Conservation (phyloP, 495 filamentous ascomycete species). For the Trichoderma parareesei region DNA sequence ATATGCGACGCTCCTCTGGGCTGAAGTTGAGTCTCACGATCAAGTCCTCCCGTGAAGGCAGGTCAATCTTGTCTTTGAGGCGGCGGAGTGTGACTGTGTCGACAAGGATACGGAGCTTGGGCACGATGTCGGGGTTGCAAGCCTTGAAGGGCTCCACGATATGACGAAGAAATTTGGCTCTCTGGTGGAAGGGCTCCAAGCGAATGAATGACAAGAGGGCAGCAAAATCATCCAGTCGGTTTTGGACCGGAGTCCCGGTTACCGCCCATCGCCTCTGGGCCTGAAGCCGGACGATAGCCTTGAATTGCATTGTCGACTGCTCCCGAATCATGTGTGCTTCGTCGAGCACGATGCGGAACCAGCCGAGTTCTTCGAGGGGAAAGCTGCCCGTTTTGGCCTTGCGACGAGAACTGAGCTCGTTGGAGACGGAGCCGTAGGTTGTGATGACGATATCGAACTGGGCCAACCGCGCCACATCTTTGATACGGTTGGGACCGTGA, state of each 20-base stretch:
- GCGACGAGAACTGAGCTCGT: slow-evolving; percentile 57
- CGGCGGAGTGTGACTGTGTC: slow-evolving; percentile 89
- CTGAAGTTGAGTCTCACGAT: slow-evolving; percentile 55
- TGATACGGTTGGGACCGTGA: slow-evolving; percentile 68
- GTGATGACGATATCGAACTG: slow-evolving; percentile 80
- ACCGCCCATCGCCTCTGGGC: slow-evolving; percentile 89
- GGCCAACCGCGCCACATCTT: slow-evolving; percentile 57
- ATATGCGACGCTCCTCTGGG: slow-evolving; percentile 42
- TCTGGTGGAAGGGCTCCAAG: slow-evolving; percentile 78
- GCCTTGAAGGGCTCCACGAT: slow-evolving; percentile 76
- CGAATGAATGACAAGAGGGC: slow-evolving; percentile 87
- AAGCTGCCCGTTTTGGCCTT: slow-evolving; percentile 50
- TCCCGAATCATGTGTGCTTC: slow-evolving; percentile 93
- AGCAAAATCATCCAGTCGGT: slow-evolving; percentile 82
- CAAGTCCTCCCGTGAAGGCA: slow-evolving; percentile 66
- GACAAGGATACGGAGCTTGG: slow-evolving; percentile 82
- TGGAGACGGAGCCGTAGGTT: slow-evolving; percentile 81
- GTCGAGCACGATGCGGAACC: slow-evolving; percentile 94
- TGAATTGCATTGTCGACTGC: slow-evolving; percentile 67
- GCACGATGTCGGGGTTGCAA: slow-evolving; percentile 71
- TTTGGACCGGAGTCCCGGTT: slow-evolving; percentile 86
- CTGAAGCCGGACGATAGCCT: slow-evolving; percentile 73
- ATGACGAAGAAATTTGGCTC: slow-evolving; percentile 59
- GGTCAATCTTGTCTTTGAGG: slow-evolving; percentile 79
- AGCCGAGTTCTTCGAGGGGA: slow-evolving; percentile 68